Base-by-base conservation (phyloP, 2,329 filamentous ascomycete species). In the Dryadomyces quercivorus region DNA sequence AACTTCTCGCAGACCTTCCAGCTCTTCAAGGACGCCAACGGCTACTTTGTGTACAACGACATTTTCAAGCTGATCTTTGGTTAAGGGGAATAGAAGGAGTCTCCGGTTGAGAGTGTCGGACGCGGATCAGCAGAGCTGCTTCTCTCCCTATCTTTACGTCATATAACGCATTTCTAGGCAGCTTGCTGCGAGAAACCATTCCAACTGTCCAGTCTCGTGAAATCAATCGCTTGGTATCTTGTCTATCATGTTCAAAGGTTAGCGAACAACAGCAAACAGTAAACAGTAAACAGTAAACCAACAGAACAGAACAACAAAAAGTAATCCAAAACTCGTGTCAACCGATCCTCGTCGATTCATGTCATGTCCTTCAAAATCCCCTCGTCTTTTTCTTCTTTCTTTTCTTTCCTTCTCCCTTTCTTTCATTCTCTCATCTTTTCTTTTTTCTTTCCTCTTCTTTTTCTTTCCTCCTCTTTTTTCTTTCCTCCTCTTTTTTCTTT, bases 11-110 rank as follows among this genome's bases (percentile, higher is more conserved):
- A 97, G 74, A 74, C 80, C 55, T 97, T 97, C 80, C 86, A 94
- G 71, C 84, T 97, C 59, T 71, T 82, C 61, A 84, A 82, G 58
- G 85, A 89, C 54, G 71, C 71, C 31, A 61, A 64, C 51, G 85
- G 82, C 63, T 95, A 86, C 76, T 96, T 81, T 69, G 86, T 97
- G 67, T 85, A 84, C 75, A 96, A 97, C 77, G 92, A 97, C 70
- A 74, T 97, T 69, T 97, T 97, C 83, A 88, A 88, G 73, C 81
- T 97, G 59, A 80, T 95, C 62, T 92, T 87, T 71, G 76, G 71
- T 66, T 80, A 73, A 59, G 47, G 5, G 15, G 36, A 16, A 40
- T 40, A 5, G 36, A 40, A 8, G n/a, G n/a, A n/a, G n/a, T n/a
- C n/a, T n/a, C n/a, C 9, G 36, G 10, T 40, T 31, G 26, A 31